Conservation (phyloP, 176 grass and related monocot genomes). For the Rhynchospora tenuis region DNA sequence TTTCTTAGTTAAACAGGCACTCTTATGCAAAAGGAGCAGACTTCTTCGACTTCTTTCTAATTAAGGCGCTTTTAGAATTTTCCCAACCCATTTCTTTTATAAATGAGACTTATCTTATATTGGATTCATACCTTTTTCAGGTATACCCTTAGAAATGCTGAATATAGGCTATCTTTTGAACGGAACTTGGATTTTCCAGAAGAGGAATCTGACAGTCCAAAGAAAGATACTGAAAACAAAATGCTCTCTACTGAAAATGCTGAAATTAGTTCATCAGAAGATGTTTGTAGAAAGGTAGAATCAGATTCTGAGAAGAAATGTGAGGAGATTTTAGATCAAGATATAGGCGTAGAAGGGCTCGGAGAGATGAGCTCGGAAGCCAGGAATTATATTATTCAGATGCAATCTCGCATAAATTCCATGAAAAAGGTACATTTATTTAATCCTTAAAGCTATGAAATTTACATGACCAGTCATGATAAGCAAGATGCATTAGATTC, state of each 20-base stretch:
- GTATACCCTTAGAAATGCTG: conserved; percentile 89
- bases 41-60: not conserved
- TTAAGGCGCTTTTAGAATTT: not conserved
- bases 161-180: conserved; percentile 89
- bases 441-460: not conserved
- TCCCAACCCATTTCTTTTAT: not conserved
- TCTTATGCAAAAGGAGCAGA: not conserved
- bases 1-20: not conserved
- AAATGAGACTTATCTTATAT: not conserved
- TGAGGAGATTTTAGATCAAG: conserved; percentile 34
- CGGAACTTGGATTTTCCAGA: conserved; percentile 73
- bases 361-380: conserved; percentile 55
- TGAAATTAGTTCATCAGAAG: conserved; percentile 34
- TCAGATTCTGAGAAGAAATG: conserved; percentile 55
- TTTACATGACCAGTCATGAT: not conserved
- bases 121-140: conserved; percentile 31
- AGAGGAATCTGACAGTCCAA: conserved; percentile 43
- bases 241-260: not conserved
- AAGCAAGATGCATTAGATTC: not conserved
- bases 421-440: conserved; percentile 55
- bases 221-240: conserved; percentile 25
- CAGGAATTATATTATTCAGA: conserved; percentile 57
- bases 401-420: conserved; percentile 77
- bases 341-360: conserved; percentile 39
- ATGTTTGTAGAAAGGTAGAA: conserved; percentile 42